These are phyloP conservation scores for Kwoniella shandongensis DNA, from an alignment of 768 basidiomycete genomes.

Conservation along the genomic window DNA sequence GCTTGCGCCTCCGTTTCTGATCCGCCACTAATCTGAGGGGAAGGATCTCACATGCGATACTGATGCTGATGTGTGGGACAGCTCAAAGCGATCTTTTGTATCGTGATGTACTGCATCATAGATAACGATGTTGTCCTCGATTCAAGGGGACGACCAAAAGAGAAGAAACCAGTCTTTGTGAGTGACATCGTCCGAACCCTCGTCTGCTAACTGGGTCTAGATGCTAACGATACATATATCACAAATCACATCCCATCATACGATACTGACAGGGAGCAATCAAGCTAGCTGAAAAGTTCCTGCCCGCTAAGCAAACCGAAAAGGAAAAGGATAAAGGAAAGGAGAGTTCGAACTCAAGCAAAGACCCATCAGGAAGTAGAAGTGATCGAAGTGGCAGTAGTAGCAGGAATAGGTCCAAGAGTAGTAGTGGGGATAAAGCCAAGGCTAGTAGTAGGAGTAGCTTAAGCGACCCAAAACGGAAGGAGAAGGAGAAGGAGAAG, in stretches of 20 bases:
- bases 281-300: constrained; percentile 28
- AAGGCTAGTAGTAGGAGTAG: constrained; percentile 7
- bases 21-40: too few relatives aligned
- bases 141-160: constrained; percentile 18
- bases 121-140: constrained; percentile 12
- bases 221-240: too few relatives aligned
- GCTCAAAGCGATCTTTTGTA: constrained; percentile 33
- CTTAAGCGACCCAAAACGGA: constrained; percentile 11
- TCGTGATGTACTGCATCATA: constrained; percentile 24
- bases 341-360: too few relatives aligned
- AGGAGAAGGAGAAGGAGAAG: constrained; percentile 15
- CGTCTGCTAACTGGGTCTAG: too few relatives aligned
- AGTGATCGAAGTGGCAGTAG: too few relatives aligned
- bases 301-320: constrained; percentile 17
- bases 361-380: too few relatives aligned
- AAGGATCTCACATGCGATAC: background rate
- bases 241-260: too few relatives aligned
- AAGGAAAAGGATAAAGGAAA: constrained; percentile 4
- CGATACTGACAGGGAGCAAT: constrained; percentile 22
- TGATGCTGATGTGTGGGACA: background rate
- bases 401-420: too few relatives aligned
- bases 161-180: constrained; percentile 20
- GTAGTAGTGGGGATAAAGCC: constrained; percentile 9
- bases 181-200: background rate
- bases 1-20: too few relatives aligned